phyloP scores from a whole-genome alignment of 306 rosid genomes.

The Quercus bicolor region DNA sequence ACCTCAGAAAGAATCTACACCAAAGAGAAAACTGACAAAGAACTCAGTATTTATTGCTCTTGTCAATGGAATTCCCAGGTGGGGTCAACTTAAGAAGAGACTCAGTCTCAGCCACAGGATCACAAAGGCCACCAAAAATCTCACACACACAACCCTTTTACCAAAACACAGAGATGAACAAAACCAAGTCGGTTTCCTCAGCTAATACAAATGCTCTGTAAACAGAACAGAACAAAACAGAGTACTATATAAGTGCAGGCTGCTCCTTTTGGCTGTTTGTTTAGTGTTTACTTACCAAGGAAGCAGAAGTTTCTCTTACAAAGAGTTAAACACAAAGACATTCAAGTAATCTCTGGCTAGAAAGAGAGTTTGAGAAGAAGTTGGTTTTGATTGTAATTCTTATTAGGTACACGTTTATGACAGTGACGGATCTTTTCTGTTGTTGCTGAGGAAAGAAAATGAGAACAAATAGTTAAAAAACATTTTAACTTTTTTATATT shows the following conservation, averaged over 20 bases:
- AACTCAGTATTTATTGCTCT: constrained; percentile 19
- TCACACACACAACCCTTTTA: background rate
- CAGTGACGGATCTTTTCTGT: background rate
- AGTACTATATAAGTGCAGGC: constrained; percentile 4
- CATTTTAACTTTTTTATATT: background rate
- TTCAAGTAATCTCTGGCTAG: background rate
- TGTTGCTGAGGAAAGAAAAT: background rate
- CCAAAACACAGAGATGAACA: constrained; percentile 11
- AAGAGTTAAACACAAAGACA: background rate
- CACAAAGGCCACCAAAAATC: constrained; percentile 13
- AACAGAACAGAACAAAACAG: constrained; percentile 8
- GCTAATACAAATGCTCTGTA: constrained; percentile 6
- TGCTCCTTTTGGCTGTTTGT: background rate
- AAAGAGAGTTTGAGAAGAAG: background rate
- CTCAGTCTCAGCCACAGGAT: constrained; percentile 17
- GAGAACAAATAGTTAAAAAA: background rate
- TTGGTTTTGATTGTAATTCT: background rate
- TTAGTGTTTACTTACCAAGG: background rate
- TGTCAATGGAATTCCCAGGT: constrained; percentile 26
- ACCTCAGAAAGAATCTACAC: constrained; percentile 1
- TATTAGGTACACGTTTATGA: background rate
- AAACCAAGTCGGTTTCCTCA: constrained; percentile 9
- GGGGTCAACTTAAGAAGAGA: constrained; percentile 24
- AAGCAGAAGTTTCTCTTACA: background rate
- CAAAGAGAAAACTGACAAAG: constrained; percentile 21